Conservation (phyloP, 108 stramenopile genomes). For the Hondaea fermentalgiana region DNA sequence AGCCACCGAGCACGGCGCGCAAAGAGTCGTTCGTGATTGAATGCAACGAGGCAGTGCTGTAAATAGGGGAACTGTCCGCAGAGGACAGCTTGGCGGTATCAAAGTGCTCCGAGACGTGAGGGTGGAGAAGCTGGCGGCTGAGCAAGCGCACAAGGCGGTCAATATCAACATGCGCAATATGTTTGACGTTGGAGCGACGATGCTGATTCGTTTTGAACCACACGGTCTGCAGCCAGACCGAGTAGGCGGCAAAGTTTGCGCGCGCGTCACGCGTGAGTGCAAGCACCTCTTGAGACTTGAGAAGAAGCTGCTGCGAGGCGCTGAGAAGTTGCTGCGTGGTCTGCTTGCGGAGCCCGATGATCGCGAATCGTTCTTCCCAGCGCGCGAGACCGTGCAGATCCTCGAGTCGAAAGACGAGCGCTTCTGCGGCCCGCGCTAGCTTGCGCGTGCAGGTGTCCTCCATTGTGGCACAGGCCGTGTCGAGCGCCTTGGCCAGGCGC, state of each 20-base stretch:
- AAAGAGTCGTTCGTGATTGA: neutral
- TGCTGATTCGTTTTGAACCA: neutral
- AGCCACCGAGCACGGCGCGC: neutral
- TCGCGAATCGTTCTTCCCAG: neutral
- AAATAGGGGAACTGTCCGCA: neutral
- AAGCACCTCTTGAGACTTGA: neutral
- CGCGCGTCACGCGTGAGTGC: neutral
- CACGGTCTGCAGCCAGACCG: slow-evolving; percentile 5
- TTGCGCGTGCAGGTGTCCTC: neutral
- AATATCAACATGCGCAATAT: neutral
- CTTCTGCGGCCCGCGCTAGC: neutral
- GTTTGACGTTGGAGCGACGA: neutral
- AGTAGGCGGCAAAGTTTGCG: neutral
- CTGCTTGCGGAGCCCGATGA: neutral
- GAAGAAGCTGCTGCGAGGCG: neutral
- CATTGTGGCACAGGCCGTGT: neutral
- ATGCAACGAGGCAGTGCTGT: neutral
- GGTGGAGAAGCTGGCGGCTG: neutral
- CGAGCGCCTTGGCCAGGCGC: neutral
- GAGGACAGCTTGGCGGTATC: neutral
- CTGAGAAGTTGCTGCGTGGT: neutral
- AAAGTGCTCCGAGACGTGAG: neutral
- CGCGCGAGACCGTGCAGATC: neutral
- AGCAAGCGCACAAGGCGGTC: neutral
- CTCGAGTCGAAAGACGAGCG: neutral